Evolutionary conservation across 257 asterid species (phyloP).

Genomic region (Ilex asprella): DNA sequence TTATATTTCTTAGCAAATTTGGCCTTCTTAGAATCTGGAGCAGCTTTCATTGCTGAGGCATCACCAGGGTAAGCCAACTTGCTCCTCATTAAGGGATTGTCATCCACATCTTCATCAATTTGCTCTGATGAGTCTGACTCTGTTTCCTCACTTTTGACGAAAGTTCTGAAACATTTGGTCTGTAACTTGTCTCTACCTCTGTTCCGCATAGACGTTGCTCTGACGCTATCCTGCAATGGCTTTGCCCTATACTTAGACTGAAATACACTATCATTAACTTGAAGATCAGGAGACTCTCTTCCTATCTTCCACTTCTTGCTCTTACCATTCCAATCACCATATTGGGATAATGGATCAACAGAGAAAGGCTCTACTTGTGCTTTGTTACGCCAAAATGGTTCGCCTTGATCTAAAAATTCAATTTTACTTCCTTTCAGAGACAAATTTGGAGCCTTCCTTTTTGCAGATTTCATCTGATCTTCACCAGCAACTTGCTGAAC

Average conservation of each 20-base stretch:
- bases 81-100: slow-evolving; percentile 92
- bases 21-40: slow-evolving; percentile 32
- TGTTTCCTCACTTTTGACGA: slow-evolving; percentile 66
- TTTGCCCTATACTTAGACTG: slow-evolving; percentile 21
- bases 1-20: slow-evolving; percentile 44
- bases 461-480: slow-evolving; percentile 49
- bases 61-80: slow-evolving; percentile 88
- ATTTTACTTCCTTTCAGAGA: slow-evolving; percentile 50
- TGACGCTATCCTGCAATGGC: slow-evolving; percentile 41
- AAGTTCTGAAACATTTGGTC: slow-evolving; percentile 34
- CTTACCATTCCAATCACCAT: slow-evolving; percentile 42
- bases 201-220: slow-evolving; percentile 33
- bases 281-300: slow-evolving; percentile 27
- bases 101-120: slow-evolving; percentile 58
- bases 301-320: slow-evolving; percentile 56
- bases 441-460: slow-evolving; percentile 51
- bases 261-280: background rate
- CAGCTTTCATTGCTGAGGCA: slow-evolving; percentile 44
- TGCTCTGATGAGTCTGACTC: slow-evolving; percentile 94
- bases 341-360: slow-evolving; percentile 37
- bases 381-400: slow-evolving; percentile 44
- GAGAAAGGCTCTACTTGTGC: slow-evolving; percentile 44
- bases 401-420: slow-evolving; percentile 44
- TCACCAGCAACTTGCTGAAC: slow-evolving; percentile 46
- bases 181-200: slow-evolving; percentile 42